Base-by-base conservation (phyloP, 148 eudicot genomes). In the Rhododendron ferrugineum region DNA sequence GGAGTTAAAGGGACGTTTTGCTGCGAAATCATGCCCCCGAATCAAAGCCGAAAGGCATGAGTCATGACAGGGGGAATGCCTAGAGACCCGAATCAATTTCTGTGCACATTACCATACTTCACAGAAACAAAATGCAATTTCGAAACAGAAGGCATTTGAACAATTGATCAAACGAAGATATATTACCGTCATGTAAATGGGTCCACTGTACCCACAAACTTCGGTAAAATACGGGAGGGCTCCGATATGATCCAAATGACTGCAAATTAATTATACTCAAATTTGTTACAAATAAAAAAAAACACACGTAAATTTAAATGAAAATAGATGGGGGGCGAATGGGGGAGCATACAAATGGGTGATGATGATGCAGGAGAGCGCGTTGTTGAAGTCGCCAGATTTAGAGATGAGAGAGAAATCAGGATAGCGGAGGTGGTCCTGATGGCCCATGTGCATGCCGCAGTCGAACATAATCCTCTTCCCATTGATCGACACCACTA, bases 381-480 rank as follows among this genome's bases (percentile, higher is more conserved):
- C 82, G 32, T 16, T 81, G 83, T 93, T 90, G 49, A 93, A 96
- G 86, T 90, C 88, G 2, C 92, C 88, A 16, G 98, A 90, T 5
- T 85, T 46, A 18, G 98, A 91, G 47, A 97, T 91, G 74, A 82
- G 94, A 26, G 98, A 94, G 81, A 97, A 97, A 85, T 97, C 96
- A 0, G 99, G 99, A 87, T 93, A 97, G 46, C 96, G 94, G 5
- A 90, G 93, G 58, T 78, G 92, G 76, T 95, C 98, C 11, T 32
- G 84, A 84, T 95, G 87, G 1, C 98, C 96, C 98, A 95, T 97
- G 89, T 97, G 99, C 99, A 95, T 97, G 4, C 99, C 99, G 75
- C 99, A 97, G 88, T 97, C 99, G 79, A 97, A 97, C 99, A 97
- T 95, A 20, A 97, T 94, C 80, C 85, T 90, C 92, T 97, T 97